phyloP scores from a whole-genome alignment of 331 rosid genomes.

The Dryas integrifolia region DNA sequence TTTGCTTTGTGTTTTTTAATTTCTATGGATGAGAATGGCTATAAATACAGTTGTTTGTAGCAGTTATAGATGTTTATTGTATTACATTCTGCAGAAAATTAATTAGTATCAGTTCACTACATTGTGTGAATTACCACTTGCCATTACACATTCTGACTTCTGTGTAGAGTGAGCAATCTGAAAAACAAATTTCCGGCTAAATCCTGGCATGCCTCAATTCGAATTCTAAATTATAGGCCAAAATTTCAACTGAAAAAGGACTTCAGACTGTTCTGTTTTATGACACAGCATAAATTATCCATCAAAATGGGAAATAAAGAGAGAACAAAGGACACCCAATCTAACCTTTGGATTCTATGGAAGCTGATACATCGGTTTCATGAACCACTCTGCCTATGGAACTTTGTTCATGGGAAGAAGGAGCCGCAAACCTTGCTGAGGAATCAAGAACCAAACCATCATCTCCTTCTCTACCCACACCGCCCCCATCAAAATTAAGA shows the following conservation, averaged over 20 bases:
- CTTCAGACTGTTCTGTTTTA: background rate
- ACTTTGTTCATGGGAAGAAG: constrained; percentile 26
- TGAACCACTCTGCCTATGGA: background rate
- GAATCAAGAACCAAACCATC: constrained; percentile 35
- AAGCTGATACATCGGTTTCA: background rate
- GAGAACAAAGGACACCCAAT: background rate
- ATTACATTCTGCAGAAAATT: too few relatives aligned
- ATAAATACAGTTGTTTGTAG: background rate
- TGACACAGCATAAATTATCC: background rate
- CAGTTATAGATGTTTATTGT: background rate
- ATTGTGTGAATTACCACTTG: background rate
- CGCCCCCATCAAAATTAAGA: constrained; percentile 56
- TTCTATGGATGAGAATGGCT: constrained; percentile 11
- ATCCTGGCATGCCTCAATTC: background rate
- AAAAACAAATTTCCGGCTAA: background rate
- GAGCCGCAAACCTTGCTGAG: constrained; percentile 48
- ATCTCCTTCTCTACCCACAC: constrained; percentile 45
- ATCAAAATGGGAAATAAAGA: background rate
- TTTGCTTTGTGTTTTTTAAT: background rate
- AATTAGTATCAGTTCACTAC: background rate
- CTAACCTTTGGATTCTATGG: background rate
- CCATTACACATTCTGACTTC: background rate
- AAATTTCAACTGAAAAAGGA: background rate
- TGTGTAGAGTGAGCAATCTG: too few relatives aligned
- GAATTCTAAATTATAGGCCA: background rate